Evolutionary conservation across 139 green algal species (phyloP), one percentile per base, ranked within the genome.

Genomic region (Nannochloris sp.): DNA sequence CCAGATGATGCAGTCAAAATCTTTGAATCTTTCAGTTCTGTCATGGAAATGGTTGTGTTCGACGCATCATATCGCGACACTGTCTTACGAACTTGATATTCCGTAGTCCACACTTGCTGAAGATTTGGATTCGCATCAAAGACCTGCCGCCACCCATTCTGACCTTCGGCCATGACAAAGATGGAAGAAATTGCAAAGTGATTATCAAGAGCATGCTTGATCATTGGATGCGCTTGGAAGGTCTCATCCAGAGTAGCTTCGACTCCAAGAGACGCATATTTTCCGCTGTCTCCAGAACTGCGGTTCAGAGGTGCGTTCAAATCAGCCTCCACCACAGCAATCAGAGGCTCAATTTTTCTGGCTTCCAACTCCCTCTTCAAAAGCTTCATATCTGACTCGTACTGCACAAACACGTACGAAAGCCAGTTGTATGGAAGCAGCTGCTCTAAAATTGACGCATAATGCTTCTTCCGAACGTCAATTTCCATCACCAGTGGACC

Each of bases 171-270:
- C 61, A 68, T 73, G 1, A 78, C 55, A 44, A 72, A 82, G 40
- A 76, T 48, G 43, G 26, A 56, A 67, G 65, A 73, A 33, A 87
- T 36, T 29, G n/a, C 36, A 59, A 30, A 62, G 56, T 79, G 56
- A 50, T 82, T 61, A 29, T 43, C 62, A 28, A 96, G 66, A 37
- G 69, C 63, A 36, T 83, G 71, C 74, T 88, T 89, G 30, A 96
- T 65, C 9, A 91, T 59, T 3, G 49, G 11, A 0, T 83, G 78
- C 4, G 89, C 86, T n/a, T 84, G 60, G 40, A 95, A 85, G 9
- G 87, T 70, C 64, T 90, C 44, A 60, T 94, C 84, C 20, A 96
- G 60, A 2, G 84, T 90, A 65, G 78, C 61, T 4, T 61, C 75
- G 8, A 95, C 74, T 65, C 84, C 84, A 26, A 71, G 77, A 68